phyloP scores from a whole-genome alignment of 108 stramenopile genomes.

The Fistulifera pelliculosa region DNA sequence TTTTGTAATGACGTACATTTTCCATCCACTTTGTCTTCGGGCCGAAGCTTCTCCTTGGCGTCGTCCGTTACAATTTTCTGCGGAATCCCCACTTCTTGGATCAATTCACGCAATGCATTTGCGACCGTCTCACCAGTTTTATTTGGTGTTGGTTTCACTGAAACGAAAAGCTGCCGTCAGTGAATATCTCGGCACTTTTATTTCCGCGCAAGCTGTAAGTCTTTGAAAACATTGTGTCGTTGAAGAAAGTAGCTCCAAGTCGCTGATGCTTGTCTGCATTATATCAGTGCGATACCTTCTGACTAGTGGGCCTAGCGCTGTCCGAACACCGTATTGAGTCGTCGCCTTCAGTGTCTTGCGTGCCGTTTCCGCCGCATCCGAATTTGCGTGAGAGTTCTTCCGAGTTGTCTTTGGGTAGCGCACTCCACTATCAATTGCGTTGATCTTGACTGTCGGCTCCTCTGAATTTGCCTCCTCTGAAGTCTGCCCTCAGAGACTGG shows the following conservation, averaged over 20 bases:
- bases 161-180: background rate
- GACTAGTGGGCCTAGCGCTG: background rate
- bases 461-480: too few relatives aligned
- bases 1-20: background rate
- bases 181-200: background rate
- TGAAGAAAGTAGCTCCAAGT: background rate
- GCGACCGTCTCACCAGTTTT: background rate
- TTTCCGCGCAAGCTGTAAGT: background rate
- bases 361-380: conserved; percentile 5
- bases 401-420: too few relatives aligned
- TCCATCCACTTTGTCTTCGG: background rate
- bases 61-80: background rate
- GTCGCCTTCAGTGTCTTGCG: background rate
- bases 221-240: background rate
- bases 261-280: background rate
- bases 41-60: background rate
- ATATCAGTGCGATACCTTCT: background rate
- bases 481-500: too few relatives aligned
- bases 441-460: too few relatives aligned
- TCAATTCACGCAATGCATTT: background rate
- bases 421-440: too few relatives aligned
- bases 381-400: too few relatives aligned
- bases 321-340: conserved; percentile 1
- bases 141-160: background rate
- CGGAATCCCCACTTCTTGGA: background rate